Evolutionary conservation across 768 basidiomycete genomes (phyloP).

Genomic region (Mycena alexandri): DNA sequence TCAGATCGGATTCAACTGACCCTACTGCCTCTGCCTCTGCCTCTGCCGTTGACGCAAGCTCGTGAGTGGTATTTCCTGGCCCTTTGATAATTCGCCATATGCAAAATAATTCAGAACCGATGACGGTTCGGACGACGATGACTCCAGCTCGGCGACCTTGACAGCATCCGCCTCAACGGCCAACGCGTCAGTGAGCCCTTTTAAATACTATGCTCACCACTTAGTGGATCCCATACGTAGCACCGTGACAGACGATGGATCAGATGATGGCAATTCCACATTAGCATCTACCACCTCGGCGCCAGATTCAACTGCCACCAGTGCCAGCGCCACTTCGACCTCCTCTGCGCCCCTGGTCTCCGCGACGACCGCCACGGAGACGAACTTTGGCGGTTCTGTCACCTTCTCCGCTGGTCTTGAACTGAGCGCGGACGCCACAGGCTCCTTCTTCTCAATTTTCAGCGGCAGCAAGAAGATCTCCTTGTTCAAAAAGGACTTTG

Average conservation of each 20-base stretch:
- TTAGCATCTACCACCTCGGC: background rate
- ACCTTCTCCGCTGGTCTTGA: constrained; percentile 27
- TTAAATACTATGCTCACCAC: too few relatives aligned
- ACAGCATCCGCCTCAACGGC: too few relatives aligned
- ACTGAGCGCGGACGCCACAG: constrained; percentile 29
- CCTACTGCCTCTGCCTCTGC: background rate
- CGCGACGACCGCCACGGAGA: constrained; percentile 7
- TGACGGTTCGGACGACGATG: background rate
- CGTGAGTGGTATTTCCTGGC: too few relatives aligned
- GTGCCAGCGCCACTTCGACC: background rate
- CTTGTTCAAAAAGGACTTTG: constrained; percentile 33
- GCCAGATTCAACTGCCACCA: background rate
- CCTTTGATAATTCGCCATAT: too few relatives aligned
- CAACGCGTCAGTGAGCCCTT: too few relatives aligned
- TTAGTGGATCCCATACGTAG: too few relatives aligned
- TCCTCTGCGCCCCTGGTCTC: constrained; percentile 19
- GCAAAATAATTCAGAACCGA: too few relatives aligned
- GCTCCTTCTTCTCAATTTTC: constrained; percentile 29
- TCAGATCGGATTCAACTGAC: background rate
- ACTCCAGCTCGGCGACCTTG: background rate
- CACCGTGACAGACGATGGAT: background rate
- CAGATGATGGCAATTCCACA: background rate
- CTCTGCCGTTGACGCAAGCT: too few relatives aligned
- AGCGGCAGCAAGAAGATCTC: constrained; percentile 29
- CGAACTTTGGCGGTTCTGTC: constrained; percentile 26